These are phyloP conservation scores for Alopecurus myosuroides DNA, from an alignment of 176 grass and related monocot genomes.

Conservation along the genomic window DNA sequence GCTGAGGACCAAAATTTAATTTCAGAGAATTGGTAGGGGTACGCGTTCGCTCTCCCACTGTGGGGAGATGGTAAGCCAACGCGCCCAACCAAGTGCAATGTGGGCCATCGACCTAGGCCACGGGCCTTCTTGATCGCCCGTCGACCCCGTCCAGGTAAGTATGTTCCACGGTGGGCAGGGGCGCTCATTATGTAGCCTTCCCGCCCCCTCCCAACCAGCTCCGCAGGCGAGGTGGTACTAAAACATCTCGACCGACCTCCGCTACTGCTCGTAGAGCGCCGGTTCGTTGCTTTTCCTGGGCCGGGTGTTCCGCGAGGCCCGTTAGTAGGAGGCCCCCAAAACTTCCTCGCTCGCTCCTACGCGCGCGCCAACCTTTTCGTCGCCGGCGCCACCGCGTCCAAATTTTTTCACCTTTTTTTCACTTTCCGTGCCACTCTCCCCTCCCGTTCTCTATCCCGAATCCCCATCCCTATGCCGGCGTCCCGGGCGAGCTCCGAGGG, in stretches of 20 bases:
- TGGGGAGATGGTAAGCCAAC: constrained; percentile 35
- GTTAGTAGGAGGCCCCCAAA: neutral
- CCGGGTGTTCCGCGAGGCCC: neutral
- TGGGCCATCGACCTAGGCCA: constrained; percentile 36
- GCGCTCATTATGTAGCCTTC: neutral
- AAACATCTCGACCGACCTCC: constrained; percentile 4
- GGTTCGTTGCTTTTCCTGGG: neutral
- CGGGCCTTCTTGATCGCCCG: neutral
- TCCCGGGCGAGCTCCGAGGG: constrained; percentile 10
- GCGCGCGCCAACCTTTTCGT: constrained; percentile 35
- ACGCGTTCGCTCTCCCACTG: constrained; percentile 46
- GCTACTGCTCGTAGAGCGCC: neutral
- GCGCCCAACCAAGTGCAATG: constrained; percentile 24
- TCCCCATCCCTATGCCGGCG: constrained; percentile 11
- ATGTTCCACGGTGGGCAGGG: neutral
- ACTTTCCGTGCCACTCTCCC: neutral
- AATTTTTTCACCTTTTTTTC: neutral
- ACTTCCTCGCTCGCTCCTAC: neutral
- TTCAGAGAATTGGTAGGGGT: neutral
- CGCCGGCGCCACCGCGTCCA: constrained; percentile 6
- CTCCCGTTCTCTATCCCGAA: neutral
- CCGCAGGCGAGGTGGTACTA: constrained; percentile 19
- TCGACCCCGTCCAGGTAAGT: constrained; percentile 45
- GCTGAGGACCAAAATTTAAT: neutral
- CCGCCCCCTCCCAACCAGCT: rapidly evolving